Evolutionary conservation across 768 basidiomycete genomes (phyloP), one percentile per base, ranked within the genome.

Genomic region (Xerocomellus dryophilus): DNA sequence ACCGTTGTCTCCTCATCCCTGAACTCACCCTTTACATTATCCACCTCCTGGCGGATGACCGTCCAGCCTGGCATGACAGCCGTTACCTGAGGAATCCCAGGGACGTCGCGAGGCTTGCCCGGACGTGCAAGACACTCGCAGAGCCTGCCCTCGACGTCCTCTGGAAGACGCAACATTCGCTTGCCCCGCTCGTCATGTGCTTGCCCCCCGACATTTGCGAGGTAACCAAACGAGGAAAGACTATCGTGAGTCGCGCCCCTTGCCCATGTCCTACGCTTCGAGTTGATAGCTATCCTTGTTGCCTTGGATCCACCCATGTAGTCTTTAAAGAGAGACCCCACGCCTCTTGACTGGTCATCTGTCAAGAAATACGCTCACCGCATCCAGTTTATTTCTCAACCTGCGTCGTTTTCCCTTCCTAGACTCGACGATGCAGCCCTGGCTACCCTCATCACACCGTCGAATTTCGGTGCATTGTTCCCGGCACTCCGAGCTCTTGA

Each of bases 131-230:
- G 23, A 35, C 52, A 21, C 60, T 70, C 42, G 54, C 59, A 41
- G 70, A 66, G 18, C 65, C 61, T 4, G 62, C 68, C n/a, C 59
- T 70, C 21, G 70, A 70, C 41, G 53, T 68, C 29, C 69, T 70
- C 34, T 70, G 69, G 69, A 47, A 21, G 41, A 68, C 61, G 2
- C 69, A 70, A 42, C 64, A 66, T 49, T 66, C 69, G 7, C 56
- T 70, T 8, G 56, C 57, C 21, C 68, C 70, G 0, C 61, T 70
- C 11, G 43, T 68, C 47, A 66, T 67, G 66, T 70, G 66, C 20
- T 43, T 70, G 6, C 64, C 69, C 11, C 9, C 49, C n/a, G 56
- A 64, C 44, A 21, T 61, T 3, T 70, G 70, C 68, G 54, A 64
- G 27, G 15, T 65, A 15, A 57, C 51, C 9, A 57, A 53, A 35